Evolutionary conservation across 331 rosid genomes (phyloP).

Genomic region (Ulmus americana): DNA sequence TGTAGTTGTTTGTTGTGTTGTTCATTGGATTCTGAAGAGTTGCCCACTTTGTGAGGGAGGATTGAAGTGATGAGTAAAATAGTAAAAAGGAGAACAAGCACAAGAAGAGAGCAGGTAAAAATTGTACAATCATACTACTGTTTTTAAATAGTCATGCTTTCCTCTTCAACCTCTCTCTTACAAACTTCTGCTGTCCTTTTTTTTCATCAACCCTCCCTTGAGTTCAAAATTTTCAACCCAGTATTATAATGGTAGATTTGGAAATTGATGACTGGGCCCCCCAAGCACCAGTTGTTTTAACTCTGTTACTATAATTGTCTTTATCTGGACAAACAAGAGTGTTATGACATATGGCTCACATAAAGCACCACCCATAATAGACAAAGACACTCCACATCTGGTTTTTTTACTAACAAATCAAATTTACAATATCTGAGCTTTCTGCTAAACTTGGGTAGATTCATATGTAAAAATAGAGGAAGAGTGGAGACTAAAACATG

Average conservation of each 20-base stretch:
- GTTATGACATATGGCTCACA: not conserved
- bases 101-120: conserved; percentile 9
- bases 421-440: not conserved
- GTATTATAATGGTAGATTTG: no score
- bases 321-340: conserved; percentile 6
- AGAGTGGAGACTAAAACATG: not conserved
- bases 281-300: not conserved
- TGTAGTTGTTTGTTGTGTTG: conserved; percentile 20
- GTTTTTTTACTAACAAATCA: no score
- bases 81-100: conserved; percentile 7
- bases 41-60: conserved; percentile 23
- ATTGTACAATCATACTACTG: conserved; percentile 11
- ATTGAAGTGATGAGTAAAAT: conserved; percentile 2
- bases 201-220: conserved; percentile 19
- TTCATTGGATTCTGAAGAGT: conserved; percentile 11
- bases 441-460: conserved; percentile 11
- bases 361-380: conserved; percentile 3
- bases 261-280: conserved; percentile 1
- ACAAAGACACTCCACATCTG: no score
- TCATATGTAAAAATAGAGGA: not conserved
- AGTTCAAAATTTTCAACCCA: no score
- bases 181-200: conserved; percentile 17
- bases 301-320: not conserved
- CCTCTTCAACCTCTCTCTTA: conserved; percentile 5
- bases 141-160: conserved; percentile 14